Base-by-base conservation (phyloP, 176 grass and related monocot species). In the Oryza punctata region DNA sequence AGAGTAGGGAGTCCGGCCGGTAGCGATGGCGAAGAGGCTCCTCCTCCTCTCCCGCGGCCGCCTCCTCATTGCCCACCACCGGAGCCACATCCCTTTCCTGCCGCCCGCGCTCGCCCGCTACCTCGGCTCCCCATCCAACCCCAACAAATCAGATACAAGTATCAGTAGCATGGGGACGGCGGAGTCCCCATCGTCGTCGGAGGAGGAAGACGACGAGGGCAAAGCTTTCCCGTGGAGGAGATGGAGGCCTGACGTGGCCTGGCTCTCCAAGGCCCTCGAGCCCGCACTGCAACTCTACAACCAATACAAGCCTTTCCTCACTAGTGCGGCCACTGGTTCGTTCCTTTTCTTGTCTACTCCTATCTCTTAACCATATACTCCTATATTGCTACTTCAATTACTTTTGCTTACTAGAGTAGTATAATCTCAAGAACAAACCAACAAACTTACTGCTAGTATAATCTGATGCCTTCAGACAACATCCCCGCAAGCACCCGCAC, bases 261-360 rank as follows among this genome's bases (percentile, higher is more conserved):
- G 96, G 96, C 89, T 95, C 40, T 91, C 91, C 49, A 98, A 82
- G 92, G 93, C 96, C 29, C 89, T 98, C 43, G 91, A 95, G 50
- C 93, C 96, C 19, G 96, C 96, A 2, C 81, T 95, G 67, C 87
- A 95, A 32, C 78, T 98, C 30, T 95, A 88, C 82, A 93, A 93
- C 81, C 86, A 93, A 3, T 98, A 91, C 77, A 98, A 94, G 64
- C 85, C 96, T 24, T 95, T 85, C 65, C 50, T 54, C 50, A 54
- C 50, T 61, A 8, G 35, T 37, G 35, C 35, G 2, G 6, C 35
- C 7, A 38, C 89, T 65, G 81, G 83, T 90, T 27, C 13, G 49
- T 73, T 44, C 30, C 24, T n/a, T n/a, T n/a, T n/a, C n/a, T n/a
- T n/a, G n/a, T n/a, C n/a, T n/a, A n/a, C n/a, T n/a, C n/a, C n/a